Conservation (phyloP, 2,329 filamentous ascomycete genomes). For the Lachnum nothofagi region DNA sequence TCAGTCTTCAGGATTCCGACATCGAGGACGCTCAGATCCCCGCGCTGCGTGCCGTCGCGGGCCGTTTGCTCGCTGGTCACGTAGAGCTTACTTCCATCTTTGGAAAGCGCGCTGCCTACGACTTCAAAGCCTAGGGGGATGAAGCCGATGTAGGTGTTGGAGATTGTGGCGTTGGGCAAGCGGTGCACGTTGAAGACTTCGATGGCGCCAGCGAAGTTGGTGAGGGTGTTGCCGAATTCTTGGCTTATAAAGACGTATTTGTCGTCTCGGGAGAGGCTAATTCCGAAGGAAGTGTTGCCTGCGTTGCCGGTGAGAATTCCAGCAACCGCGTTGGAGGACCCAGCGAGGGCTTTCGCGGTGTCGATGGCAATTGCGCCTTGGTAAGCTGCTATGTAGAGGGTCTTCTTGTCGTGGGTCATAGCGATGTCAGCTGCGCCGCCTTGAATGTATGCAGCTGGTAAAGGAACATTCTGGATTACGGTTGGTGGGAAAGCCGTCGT, state of each 20-base stretch:
- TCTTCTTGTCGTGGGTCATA: slow-evolving; percentile 3
- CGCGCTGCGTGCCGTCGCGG: neutral
- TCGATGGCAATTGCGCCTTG: slow-evolving; percentile 4
- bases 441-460: neutral
- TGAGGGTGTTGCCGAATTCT: neutral
- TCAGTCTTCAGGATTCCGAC: slow-evolving; percentile 1
- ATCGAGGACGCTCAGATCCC: slow-evolving; percentile 3
- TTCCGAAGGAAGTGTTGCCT: neutral
- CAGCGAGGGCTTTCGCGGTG: slow-evolving; percentile 2
- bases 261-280: neutral
- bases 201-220: neutral
- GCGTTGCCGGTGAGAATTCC: neutral
- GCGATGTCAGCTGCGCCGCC: neutral
- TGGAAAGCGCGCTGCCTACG: slow-evolving; percentile 1
- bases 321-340: neutral
- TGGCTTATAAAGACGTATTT: slow-evolving; percentile 2
- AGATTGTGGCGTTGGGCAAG: neutral
- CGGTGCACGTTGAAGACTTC: slow-evolving; percentile 1
- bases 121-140: slow-evolving; percentile 1
- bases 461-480: neutral
- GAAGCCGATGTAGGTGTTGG: slow-evolving; percentile 4
- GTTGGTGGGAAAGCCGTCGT: slow-evolving; percentile 6
- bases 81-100: slow-evolving; percentile 2
- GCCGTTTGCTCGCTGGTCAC: slow-evolving; percentile 1
- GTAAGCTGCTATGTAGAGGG: neutral